Base-by-base conservation (phyloP, 1,284 basidiomycete genomes). In the Cystobasidium pallidum region DNA sequence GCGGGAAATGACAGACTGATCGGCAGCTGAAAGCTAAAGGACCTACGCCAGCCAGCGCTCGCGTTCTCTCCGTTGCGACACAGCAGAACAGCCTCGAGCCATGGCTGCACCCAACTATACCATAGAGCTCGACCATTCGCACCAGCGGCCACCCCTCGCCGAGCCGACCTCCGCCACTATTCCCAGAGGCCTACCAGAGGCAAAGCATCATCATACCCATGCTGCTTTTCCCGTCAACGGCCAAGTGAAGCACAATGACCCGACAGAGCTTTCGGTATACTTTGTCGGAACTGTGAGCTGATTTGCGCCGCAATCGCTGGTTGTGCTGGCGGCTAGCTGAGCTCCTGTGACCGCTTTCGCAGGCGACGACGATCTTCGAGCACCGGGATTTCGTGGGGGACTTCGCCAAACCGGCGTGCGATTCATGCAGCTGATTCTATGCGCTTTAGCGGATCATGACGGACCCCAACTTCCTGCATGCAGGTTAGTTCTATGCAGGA, bases 401-500 rank as follows among this genome's bases (percentile, higher is more conserved):
- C 3, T 19, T 24, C 15, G 21, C 30, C 4, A 52, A 54, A 10
- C 21, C 2, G 15, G n/a, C n/a, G n/a, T n/a, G n/a, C n/a, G n/a
- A n/a, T n/a, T n/a, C n/a, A n/a, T 51, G 10, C 39, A 24, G 43
- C 21, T 45, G 39, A n/a, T 13, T n/a, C 26, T 32, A 6, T 13
- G 4, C 43, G 19, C n/a, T 36, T 19, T n/a, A 66, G 64, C 75
- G 78, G 17, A 75, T 80, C 65, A 79, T 79, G 78, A 77, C 79
- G 21, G 78, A 79, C 59, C 78, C 79, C 4, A 80, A 79, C 74
- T 75, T 65, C 57, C 52, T 74, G 36, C 73, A 74, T 54, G 70
- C 70, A 8, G 73, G 72, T 51, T 1, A 32, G 62, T 26, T 21
- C 3, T 24, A 6, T 36, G 2, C 41, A 43, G 21, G 24, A 4